Base-by-base conservation (phyloP, 2,329 filamentous ascomycete species). In the Phoma herbarum region DNA sequence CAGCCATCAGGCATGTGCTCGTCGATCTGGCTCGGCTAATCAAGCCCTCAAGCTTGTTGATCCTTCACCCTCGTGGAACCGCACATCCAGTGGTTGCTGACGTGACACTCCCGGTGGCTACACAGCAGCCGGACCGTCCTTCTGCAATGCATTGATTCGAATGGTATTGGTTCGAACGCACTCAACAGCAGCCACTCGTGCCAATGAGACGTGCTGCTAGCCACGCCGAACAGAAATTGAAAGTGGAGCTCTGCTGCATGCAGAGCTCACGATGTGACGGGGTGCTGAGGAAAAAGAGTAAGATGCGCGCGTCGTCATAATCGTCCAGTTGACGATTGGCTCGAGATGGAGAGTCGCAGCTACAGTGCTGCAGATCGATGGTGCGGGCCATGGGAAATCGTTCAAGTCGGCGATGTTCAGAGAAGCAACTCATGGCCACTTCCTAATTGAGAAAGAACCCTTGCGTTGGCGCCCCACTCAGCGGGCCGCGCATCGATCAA, bases 341-440 rank as follows among this genome's bases (percentile, higher is more conserved):
- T 11, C 16, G 14, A 51, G 26, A 9, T 33, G 28, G 31, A n/a
- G 8, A 28, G n/a, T 43, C 10, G 35, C 25, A 35, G 41, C 52
- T 58, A 45, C 51, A 48, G 47, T 28, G 48, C 2, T 52, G 60
- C 33, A 59, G 64, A 64, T 64, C 60, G 59, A 62, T 61, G 52
- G 50, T 58, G 57, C 55, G 26, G 37, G 26, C 26, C 41, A 45
- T 26, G 4, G 49, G 20, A 20, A 41, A 41, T n/a, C 41, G 23
- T n/a, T 20, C 22, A 43, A n/a, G 41, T 43, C 41, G 41, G 41
- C 41, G 41, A 43, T 26, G 41, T 43, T 43, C 5, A 43, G 41
- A n/a, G 23, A 43, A 43, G 14, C 12, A 43, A 26, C 41, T 26
- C 23, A n/a, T 25, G 12, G 4, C 31, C 29, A 28, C 12, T 51